Evolutionary conservation across 805 yeast species (phyloP).

Genomic region (Cyberlindnera sargentensis): DNA sequence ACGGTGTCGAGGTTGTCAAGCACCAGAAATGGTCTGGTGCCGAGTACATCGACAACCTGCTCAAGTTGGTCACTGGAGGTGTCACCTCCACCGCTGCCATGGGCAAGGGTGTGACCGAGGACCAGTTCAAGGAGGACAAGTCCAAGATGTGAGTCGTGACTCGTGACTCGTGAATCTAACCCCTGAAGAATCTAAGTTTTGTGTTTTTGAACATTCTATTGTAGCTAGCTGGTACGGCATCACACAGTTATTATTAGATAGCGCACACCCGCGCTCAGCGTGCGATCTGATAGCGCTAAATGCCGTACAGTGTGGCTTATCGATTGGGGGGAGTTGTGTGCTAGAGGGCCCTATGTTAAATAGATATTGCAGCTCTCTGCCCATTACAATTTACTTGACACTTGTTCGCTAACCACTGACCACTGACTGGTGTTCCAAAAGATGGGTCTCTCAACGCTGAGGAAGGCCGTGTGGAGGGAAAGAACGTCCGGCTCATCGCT

Average conservation of each 20-base stretch:
- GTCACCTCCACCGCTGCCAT: conserved; percentile 93
- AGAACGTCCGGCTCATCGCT: conserved; percentile 1
- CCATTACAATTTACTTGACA: background rate
- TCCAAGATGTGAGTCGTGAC: conserved; percentile 7
- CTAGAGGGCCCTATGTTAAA: no score
- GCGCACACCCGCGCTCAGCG: no score
- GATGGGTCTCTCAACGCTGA: background rate
- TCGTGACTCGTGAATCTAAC: background rate
- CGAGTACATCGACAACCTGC: conserved; percentile 85
- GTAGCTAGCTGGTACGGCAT: background rate
- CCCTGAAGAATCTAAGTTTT: background rate
- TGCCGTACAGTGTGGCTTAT: no score
- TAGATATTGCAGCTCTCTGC: no score
- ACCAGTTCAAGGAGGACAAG: conserved; percentile 61
- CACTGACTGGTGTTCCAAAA: background rate
- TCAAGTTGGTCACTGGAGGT: conserved; percentile 91
- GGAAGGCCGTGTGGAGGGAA: conserved; percentile 5
- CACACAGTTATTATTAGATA: background rate
- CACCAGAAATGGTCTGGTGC: conserved; percentile 99
- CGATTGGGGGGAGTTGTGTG: no score
- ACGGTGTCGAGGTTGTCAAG: conserved; percentile 90
- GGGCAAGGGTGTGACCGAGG: conserved; percentile 98
- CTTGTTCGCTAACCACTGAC: no score
- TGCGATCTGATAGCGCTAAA: no score
- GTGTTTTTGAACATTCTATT: background rate